These are phyloP conservation scores for Penicillium thymicola DNA, from an alignment of 2,329 filamentous ascomycete species.

Conservation along the genomic window DNA sequence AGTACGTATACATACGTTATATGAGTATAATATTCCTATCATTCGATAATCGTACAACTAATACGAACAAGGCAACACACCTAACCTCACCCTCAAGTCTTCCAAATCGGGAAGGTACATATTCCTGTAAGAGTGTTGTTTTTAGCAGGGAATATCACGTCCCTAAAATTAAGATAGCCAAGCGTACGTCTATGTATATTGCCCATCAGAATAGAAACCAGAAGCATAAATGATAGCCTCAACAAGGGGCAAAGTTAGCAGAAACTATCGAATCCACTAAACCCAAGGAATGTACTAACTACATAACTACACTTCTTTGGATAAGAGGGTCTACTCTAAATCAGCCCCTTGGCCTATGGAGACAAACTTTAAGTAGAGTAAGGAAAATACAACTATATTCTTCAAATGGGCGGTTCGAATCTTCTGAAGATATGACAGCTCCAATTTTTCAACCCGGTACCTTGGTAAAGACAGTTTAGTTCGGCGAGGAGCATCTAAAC, in stretches of 20 bases:
- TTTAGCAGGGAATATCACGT: background rate
- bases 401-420: constrained; percentile 2
- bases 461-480: background rate
- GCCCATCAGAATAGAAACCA: background rate
- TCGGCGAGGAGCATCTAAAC: background rate
- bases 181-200: background rate
- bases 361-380: constrained; percentile 3
- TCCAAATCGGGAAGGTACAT: background rate
- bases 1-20: no score
- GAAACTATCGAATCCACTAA: background rate
- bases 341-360: background rate
- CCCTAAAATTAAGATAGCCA: no score
- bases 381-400: background rate
- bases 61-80: background rate
- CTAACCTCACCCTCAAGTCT: background rate
- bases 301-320: background rate
- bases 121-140: background rate
- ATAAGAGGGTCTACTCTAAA: constrained; percentile 1
- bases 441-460: background rate
- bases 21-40: no score
- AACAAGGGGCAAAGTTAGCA: background rate
- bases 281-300: background rate
- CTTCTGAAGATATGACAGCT: background rate
- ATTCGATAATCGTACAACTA: background rate
- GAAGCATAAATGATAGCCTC: background rate